A percentile compares a stretch with the other conserved stretches of the same genome.
Conservation (phyloP, 2,329 filamentous ascomycete species). For the Zymoseptoria passerinii region DNA sequence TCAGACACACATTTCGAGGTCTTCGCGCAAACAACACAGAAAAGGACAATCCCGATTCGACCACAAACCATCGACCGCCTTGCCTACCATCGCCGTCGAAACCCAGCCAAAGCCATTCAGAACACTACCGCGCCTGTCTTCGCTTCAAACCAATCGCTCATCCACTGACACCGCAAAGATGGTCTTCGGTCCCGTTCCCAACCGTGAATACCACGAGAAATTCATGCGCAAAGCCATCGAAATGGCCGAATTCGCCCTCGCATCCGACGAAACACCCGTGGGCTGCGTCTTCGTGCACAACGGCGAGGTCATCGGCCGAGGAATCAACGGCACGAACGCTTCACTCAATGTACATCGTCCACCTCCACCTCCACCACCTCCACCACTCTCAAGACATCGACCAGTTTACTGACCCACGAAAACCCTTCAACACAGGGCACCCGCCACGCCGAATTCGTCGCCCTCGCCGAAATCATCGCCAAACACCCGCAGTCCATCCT, state of each 20-base stretch:
- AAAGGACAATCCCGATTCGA: not conserved
- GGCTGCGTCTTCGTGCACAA: slow-evolving; percentile 87
- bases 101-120: not conserved
- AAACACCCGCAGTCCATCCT: slow-evolving; percentile 61
- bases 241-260: slow-evolving; percentile 82
- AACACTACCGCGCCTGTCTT: not conserved
- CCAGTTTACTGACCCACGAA: not conserved
- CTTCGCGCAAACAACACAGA: not conserved
- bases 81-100: not conserved
- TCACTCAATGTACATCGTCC: slow-evolving; percentile 53
- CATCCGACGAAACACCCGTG: slow-evolving; percentile 86
- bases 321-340: slow-evolving; percentile 95
- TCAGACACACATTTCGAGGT: not conserved
- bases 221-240: slow-evolving; percentile 82
- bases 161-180: slow-evolving; percentile 8
- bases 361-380: not conserved
- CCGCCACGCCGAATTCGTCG: slow-evolving; percentile 90
- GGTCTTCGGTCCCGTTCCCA: slow-evolving; percentile 30
- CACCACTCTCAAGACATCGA: not conserved
- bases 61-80: not conserved
- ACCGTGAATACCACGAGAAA: slow-evolving; percentile 44
- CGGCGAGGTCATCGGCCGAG: slow-evolving; percentile 69
- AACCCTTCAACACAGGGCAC: slow-evolving; percentile 54
- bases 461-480: slow-evolving; percentile 58
- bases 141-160: not conserved